Evolutionary conservation across 2,329 filamentous ascomycete genomes (phyloP).

Genomic region (Cytospora chrysosperma): DNA sequence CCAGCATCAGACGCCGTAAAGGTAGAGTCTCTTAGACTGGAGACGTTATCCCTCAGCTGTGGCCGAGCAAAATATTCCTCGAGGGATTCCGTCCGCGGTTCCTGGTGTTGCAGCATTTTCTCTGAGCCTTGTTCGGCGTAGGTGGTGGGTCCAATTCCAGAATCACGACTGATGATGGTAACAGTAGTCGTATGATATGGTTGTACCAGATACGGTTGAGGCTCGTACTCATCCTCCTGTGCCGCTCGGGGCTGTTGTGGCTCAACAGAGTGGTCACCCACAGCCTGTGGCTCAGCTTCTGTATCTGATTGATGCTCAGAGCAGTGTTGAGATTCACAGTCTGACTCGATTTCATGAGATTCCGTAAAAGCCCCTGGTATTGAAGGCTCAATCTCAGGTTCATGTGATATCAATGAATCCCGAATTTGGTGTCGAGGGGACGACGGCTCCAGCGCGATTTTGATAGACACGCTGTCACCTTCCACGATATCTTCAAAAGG

Average conservation of each 20-base stretch:
- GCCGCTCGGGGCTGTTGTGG: constrained; percentile 2
- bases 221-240: constrained; percentile 36
- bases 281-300: constrained; percentile 16
- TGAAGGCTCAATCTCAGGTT: constrained; percentile 28
- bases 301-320: constrained; percentile 21
- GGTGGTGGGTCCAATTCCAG: constrained; percentile 35
- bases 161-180: constrained; percentile 48
- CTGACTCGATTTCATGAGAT: constrained; percentile 25
- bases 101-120: constrained; percentile 15
- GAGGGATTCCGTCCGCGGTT: constrained; percentile 29
- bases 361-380: constrained; percentile 36
- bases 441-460: constrained; percentile 41
- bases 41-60: constrained; percentile 35
- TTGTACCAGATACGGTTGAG: constrained; percentile 38
- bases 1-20: constrained; percentile 33
- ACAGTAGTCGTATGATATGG: constrained; percentile 47
- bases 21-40: constrained; percentile 35
- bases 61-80: constrained; percentile 36
- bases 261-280: constrained; percentile 3
- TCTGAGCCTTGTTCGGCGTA: constrained; percentile 23
- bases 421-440: constrained; percentile 22
- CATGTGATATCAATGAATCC: constrained; percentile 25
- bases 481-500: constrained; percentile 48
- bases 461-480: constrained; percentile 39
- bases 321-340: constrained; percentile 13